Conservation (phyloP, 2,329 filamentous ascomycete species). For the Aspergillus brunneoviolaceus region DNA sequence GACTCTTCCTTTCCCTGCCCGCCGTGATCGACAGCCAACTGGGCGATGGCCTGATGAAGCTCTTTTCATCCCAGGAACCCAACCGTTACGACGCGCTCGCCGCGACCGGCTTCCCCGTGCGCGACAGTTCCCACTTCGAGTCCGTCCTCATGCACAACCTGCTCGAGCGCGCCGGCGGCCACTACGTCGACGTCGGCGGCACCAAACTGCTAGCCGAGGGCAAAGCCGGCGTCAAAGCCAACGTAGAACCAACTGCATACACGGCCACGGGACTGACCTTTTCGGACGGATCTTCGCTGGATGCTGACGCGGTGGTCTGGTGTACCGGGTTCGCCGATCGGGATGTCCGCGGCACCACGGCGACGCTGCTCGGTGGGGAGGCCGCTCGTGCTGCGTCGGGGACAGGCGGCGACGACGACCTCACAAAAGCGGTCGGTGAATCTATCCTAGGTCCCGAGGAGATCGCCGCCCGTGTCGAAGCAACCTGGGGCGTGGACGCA, state of each 20-base stretch:
- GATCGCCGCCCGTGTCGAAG: slow-evolving; percentile 42
- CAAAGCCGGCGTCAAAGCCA: slow-evolving; percentile 30
- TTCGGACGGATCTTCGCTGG: slow-evolving; percentile 34
- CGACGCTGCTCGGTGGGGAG: slow-evolving; percentile 29
- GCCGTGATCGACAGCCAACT: slow-evolving; percentile 13
- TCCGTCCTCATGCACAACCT: slow-evolving; percentile 32
- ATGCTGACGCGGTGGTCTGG: slow-evolving; percentile 43
- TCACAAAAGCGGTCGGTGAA: neutral
- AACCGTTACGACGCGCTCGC: slow-evolving; percentile 36
- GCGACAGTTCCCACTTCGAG: slow-evolving; percentile 29
- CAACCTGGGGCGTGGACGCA: slow-evolving; percentile 43
- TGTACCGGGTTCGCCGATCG: slow-evolving; percentile 43
- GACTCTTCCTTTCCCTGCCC: neutral
- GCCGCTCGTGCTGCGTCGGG: too few species aligned
- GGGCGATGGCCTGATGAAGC: slow-evolving; percentile 18
- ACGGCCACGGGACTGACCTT: slow-evolving; percentile 34
- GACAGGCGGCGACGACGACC: neutral
- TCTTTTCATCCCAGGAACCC: slow-evolving; percentile 30
- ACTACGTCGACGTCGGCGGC: slow-evolving; percentile 44
- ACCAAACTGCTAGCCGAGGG: slow-evolving; percentile 34
- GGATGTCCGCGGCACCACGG: slow-evolving; percentile 29
- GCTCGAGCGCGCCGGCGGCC: slow-evolving; percentile 42
- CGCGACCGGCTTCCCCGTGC: slow-evolving; percentile 39
- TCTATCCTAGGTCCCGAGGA: slow-evolving; percentile 29
- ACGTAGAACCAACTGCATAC: slow-evolving; percentile 33